Evolutionary conservation across 1,139 yeast species (phyloP).

Genomic region (Suhomyces maxii): DNA sequence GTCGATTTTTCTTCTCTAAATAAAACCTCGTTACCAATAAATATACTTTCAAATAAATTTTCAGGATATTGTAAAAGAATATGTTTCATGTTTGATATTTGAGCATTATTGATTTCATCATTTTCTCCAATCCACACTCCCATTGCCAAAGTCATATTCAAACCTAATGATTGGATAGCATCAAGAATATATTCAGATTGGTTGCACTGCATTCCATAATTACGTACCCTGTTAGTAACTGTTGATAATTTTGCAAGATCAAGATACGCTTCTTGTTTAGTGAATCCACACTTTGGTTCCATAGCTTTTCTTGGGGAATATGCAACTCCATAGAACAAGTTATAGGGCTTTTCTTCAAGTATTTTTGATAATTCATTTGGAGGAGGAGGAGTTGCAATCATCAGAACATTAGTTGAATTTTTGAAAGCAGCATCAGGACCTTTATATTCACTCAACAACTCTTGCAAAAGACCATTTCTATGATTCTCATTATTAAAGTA

Average conservation of each 20-base stretch:
- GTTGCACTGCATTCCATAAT: conserved; percentile 64
- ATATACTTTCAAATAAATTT: conserved; percentile 48
- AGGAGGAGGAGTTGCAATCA: not conserved
- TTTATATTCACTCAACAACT: conserved; percentile 6
- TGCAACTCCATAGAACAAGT: conserved; percentile 54
- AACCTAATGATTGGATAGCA: conserved; percentile 49
- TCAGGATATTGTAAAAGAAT: conserved; percentile 48
- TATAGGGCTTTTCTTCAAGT: not conserved
- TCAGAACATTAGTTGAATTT: not conserved
- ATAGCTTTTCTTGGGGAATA: conserved; percentile 57
- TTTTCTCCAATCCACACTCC: conserved; percentile 65
- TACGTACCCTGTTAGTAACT: conserved; percentile 56
- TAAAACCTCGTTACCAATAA: conserved; percentile 64
- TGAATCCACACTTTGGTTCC: conserved; percentile 54
- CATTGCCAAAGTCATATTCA: conserved; percentile 58
- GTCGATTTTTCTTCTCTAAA: conserved; percentile 51
- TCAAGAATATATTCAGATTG: conserved; percentile 55
- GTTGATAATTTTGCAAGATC: conserved; percentile 60
- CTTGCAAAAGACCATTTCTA: conserved; percentile 9
- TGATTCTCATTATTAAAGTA: conserved; percentile 17
- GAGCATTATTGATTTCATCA: conserved; percentile 39
- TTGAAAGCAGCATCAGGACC: not conserved
- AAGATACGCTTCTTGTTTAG: conserved; percentile 47
- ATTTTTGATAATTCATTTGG: not conserved
- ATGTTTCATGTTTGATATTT: conserved; percentile 44